Evolutionary conservation across 208 protist genomes (phyloP).

Genomic region (Sergeia podlipaevii): DNA sequence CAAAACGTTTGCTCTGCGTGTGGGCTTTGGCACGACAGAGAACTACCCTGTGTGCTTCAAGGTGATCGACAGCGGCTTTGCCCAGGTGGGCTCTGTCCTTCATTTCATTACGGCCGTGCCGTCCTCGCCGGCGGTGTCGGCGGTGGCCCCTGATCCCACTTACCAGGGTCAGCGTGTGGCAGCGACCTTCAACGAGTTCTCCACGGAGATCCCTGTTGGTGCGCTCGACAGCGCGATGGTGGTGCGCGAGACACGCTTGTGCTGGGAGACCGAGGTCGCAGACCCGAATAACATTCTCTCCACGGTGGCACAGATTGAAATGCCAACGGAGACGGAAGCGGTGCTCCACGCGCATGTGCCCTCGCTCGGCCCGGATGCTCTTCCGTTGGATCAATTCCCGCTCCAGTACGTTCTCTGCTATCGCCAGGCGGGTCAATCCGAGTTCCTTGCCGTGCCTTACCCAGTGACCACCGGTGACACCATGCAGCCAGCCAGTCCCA

Average conservation of each 20-base stretch:
- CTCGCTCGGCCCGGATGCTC: slow-evolving; percentile 69
- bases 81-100: slow-evolving; percentile 29
- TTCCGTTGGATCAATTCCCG: slow-evolving; percentile 48
- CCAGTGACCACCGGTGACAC: slow-evolving; percentile 9
- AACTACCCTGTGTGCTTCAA: slow-evolving; percentile 77
- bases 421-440: slow-evolving; percentile 55
- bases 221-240: slow-evolving; percentile 64
- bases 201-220: slow-evolving; percentile 13
- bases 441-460: slow-evolving; percentile 77
- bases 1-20: slow-evolving; percentile 37
- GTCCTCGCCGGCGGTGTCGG: slow-evolving; percentile 39
- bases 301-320: too few species aligned
- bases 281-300: too few species aligned
- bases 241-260: slow-evolving; percentile 41
- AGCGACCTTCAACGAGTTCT: slow-evolving; percentile 54
- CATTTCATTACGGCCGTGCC: slow-evolving; percentile 26
- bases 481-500: slow-evolving; percentile 40
- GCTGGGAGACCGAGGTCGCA: slow-evolving; percentile 61
- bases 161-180: slow-evolving; percentile 80
- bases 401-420: slow-evolving; percentile 75
- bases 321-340: too few species aligned
- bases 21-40: slow-evolving; percentile 50
- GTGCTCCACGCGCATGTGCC: slow-evolving; percentile 65
- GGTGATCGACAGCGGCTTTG: slow-evolving; percentile 72
- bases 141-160: slow-evolving; percentile 25